These are phyloP conservation scores for Chenopodium berlandieri DNA, from an alignment of 148 eudicot species.

Conservation along the genomic window DNA sequence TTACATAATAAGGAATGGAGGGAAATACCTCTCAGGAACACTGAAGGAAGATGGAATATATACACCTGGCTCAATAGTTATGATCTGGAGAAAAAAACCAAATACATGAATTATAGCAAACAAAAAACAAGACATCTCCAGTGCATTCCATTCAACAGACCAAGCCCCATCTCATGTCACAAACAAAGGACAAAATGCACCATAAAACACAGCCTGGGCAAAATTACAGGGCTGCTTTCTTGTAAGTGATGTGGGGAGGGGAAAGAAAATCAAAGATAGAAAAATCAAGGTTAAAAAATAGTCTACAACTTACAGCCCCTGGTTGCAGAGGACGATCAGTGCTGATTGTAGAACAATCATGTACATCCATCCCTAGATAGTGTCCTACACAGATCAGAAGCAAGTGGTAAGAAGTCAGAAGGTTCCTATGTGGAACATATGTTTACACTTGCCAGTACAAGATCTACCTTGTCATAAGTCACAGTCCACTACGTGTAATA, in stretches of 20 bases:
- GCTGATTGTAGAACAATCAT: slow-evolving; percentile 77
- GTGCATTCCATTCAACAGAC: not conserved
- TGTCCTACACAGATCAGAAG: slow-evolving; percentile 50
- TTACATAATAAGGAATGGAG: not conserved
- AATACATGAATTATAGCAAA: no score
- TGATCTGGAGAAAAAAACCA: slow-evolving; percentile 43
- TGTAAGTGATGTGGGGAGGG: not conserved
- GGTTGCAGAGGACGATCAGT: slow-evolving; percentile 70
- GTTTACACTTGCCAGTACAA: not conserved
- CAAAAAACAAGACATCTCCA: no score
- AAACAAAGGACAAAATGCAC: not conserved
- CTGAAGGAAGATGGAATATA: slow-evolving; percentile 68
- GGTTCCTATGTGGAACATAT: not conserved
- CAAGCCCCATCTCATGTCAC: no score
- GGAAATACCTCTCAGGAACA: slow-evolving; percentile 63
- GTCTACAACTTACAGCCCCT: slow-evolving; percentile 68
- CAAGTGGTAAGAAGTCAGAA: slow-evolving; percentile 7
- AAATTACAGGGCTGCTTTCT: not conserved
- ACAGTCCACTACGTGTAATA: not conserved
- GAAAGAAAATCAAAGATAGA: not conserved
- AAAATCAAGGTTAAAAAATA: not conserved
- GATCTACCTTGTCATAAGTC: slow-evolving; percentile 9
- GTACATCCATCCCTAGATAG: slow-evolving; percentile 96
- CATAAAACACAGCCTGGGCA: not conserved
- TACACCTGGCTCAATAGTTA: slow-evolving; percentile 95